phyloP scores from a whole-genome alignment of 495 filamentous ascomycete species.

The Parathielavia hyrcaniae region DNA sequence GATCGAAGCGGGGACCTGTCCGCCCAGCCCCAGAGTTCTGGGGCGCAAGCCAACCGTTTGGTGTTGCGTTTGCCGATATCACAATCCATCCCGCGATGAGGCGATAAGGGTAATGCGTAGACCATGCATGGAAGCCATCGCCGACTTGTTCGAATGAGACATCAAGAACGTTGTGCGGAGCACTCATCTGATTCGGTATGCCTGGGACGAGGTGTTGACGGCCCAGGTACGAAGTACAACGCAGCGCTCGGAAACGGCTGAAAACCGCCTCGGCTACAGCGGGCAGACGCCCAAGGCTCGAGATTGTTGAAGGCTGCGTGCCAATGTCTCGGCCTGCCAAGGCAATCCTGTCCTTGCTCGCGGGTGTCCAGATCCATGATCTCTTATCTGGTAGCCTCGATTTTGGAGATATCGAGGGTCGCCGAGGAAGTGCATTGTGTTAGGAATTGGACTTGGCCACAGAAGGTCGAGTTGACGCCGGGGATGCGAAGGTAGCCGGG shows the following conservation, averaged over 20 bases:
- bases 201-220: neutral
- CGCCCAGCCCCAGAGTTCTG: constrained; percentile 15
- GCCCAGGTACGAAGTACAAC: neutral
- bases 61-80: constrained; percentile 6
- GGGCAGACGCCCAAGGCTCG: neutral
- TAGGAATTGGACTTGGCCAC: no score
- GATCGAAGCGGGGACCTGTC: constrained; percentile 28
- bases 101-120: constrained; percentile 19
- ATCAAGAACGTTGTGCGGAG: neutral
- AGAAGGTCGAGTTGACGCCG: no score
- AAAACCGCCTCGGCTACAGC: neutral
- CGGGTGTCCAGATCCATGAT: constrained; percentile 21
- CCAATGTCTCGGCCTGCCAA: constrained; percentile 19
- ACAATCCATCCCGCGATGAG: constrained; percentile 16
- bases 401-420: neutral
- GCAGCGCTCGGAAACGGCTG: neutral
- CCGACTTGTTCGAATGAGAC: neutral
- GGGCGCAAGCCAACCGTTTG: constrained; percentile 18
- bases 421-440: neutral
- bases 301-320: constrained; percentile 2
- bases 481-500: no score
- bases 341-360: constrained; percentile 6
- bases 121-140: constrained; percentile 9
- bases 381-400: constrained; percentile 20
- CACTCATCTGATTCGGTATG: neutral